Evolutionary conservation across 1,284 basidiomycete genomes (phyloP), one percentile per base, ranked within the genome.

Genomic region (Microstroma glucosiphilum): DNA sequence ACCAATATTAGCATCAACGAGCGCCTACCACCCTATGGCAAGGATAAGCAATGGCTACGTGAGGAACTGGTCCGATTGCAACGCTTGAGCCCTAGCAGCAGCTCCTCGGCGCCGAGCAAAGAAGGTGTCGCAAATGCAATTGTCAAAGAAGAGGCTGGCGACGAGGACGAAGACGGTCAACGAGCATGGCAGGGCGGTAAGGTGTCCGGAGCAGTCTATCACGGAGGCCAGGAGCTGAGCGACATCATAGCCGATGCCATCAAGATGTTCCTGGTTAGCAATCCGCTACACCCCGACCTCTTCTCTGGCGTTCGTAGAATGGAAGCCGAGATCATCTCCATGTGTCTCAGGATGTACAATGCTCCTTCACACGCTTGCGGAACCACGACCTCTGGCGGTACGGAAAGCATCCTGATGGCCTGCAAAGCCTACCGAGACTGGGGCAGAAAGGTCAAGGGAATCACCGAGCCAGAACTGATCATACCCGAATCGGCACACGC

Each of bases 291-390:
- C 75, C 92, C 94, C 0, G 92, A 96, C 67, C 88, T 96, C 41
- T 97, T 98, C 82, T 93, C 94, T 0, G 89, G 90, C 0, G 83
- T 97, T 6, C 85, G 94, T 58, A 93, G 96, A 82, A 98, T 98
- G 94, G 94, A 98, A 78, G 89, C 92, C 8, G 93, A 97, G 78
- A 86, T 97, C 54, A 91, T 98, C 51, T 83, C 89, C n/a, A 96
- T 96, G 89, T 90, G 89, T 68, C 83, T 97, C 12, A 56, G 67
- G 82, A 84, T 83, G 69, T 96, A 89, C 82, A 88, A 91, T 77
- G 88, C 89, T 67, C 88, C 90, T 1, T 13, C 63, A 1, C 90
- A 89, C 9, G 91, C 90, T 1, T 73, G 65, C 1, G 94, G 94
- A 13, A 88, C 88, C 0, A 96, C 92, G 72, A 97, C 94, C 0